These are phyloP conservation scores for Keqinozyma sinolaborantium DNA, from an alignment of 1,139 yeast species.

Conservation along the genomic window DNA sequence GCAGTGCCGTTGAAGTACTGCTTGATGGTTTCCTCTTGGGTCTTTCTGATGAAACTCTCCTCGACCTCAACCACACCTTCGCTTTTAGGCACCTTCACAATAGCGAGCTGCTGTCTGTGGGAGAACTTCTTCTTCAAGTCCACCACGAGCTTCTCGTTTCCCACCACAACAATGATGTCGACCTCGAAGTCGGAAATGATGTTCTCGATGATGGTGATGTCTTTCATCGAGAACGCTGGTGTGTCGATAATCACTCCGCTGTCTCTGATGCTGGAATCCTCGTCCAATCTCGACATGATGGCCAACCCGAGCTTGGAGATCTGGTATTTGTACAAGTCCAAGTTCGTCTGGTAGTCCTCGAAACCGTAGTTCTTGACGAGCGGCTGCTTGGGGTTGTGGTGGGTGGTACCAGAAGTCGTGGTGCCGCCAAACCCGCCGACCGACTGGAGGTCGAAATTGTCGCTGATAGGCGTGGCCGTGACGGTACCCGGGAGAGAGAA, in stretches of 20 bases:
- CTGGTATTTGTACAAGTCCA: conserved; percentile 55
- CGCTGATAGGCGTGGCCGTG: conserved; percentile 82
- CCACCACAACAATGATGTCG: conserved; percentile 54
- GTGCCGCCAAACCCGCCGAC: conserved; percentile 76
- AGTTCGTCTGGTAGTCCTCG: conserved; percentile 55
- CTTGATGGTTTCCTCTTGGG: conserved; percentile 73
- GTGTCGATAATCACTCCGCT: conserved; percentile 79
- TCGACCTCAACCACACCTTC: conserved; percentile 76
- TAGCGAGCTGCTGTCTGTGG: conserved; percentile 36
- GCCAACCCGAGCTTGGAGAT: conserved; percentile 58
- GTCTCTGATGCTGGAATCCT: conserved; percentile 49
- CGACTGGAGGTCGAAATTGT: conserved; percentile 73
- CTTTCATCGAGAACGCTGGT: conserved; percentile 56
- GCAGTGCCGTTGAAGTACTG: conserved; percentile 87
- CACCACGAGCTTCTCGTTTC: conserved; percentile 61
- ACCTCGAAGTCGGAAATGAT: conserved; percentile 62
- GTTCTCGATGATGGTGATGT: conserved; percentile 52
- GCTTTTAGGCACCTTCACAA: conserved; percentile 64
- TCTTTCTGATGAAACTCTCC: conserved; percentile 61
- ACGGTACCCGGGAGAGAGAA: conserved; percentile 83
- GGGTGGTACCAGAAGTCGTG: conserved; percentile 77
- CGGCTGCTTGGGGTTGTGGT: conserved; percentile 84
- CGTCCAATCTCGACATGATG: conserved; percentile 53
- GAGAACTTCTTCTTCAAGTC: conserved; percentile 59
- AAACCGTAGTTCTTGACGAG: conserved; percentile 78